Evolutionary conservation across 352 stramenopile species (phyloP).

Genomic region (Globisporangium emineosum): DNA sequence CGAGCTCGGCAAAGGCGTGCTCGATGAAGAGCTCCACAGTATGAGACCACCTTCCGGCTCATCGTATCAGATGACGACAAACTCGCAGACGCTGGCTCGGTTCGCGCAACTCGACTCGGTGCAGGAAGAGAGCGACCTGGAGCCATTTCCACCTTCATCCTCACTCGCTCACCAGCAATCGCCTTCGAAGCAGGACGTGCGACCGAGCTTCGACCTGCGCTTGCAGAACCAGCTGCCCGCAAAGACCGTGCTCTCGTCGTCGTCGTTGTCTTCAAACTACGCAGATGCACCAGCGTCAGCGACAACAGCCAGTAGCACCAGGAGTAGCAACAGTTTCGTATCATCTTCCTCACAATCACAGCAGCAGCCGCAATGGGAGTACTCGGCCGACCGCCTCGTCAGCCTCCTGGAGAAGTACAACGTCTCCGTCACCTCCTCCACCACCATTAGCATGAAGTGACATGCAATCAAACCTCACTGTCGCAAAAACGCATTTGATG

Average conservation of each 20-base stretch:
- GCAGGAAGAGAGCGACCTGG: conserved; percentile 15
- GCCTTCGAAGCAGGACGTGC: no score
- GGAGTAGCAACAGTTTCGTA: neutral
- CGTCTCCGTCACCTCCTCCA: conserved; percentile 32
- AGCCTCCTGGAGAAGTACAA: conserved; percentile 70
- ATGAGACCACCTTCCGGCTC: neutral
- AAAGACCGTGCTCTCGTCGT: conserved; percentile 3
- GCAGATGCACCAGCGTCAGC: neutral
- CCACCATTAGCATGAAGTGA: neutral
- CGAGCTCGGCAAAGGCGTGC: conserved; percentile 36
- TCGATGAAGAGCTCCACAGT: conserved; percentile 23
- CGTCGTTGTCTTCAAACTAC: conserved; percentile 1
- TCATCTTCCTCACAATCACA: neutral
- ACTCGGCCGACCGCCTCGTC: conserved; percentile 53
- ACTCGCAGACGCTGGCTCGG: conserved; percentile 9
- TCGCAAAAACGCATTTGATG: neutral
- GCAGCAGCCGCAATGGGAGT: conserved; percentile 33
- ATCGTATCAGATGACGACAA: neutral
- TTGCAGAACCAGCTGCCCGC: conserved; percentile 26
- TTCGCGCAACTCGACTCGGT: conserved; percentile 18
- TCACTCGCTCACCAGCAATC: no score
- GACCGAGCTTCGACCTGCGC: conserved; percentile 3
- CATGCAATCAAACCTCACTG: neutral
- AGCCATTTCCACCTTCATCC: conserved; percentile 20
- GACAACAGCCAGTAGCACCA: neutral